These are phyloP conservation scores for Cercospora beticola DNA, from an alignment of 2,329 filamentous ascomycete genomes.

Conservation along the genomic window DNA sequence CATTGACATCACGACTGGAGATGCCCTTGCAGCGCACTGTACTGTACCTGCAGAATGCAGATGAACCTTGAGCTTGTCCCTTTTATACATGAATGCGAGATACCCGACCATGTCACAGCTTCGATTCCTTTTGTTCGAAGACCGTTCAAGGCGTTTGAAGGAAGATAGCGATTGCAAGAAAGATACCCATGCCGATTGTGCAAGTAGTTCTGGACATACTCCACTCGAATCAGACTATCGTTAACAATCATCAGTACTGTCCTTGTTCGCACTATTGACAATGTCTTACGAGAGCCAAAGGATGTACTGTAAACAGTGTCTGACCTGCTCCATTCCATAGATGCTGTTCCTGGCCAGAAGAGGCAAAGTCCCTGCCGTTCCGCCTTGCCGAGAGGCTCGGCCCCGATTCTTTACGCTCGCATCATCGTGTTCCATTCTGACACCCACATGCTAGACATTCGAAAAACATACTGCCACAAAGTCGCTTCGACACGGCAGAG, in stretches of 20 bases:
- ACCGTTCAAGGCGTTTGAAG: not conserved
- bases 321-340: not conserved
- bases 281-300: conserved; percentile 1
- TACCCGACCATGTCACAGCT: conserved; percentile 9
- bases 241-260: not conserved
- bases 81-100: conserved; percentile 8
- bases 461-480: not conserved
- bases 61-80: conserved; percentile 5
- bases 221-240: conserved; percentile 6
- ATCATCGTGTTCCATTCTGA: not conserved
- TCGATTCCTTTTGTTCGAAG: conserved; percentile 11
- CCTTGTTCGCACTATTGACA: not conserved
- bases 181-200: conserved; percentile 9
- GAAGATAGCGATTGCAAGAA: conserved; percentile 2
- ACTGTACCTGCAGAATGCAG: conserved; percentile 12
- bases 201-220: conserved; percentile 5
- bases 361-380: not conserved
- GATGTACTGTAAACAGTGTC: not conserved
- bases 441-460: conserved; percentile 4
- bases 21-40: conserved; percentile 4
- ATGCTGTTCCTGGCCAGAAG: not conserved
- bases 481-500: not conserved
- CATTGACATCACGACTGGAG: conserved; percentile 1
- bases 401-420: not conserved
- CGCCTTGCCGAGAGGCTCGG: not conserved